Evolutionary conservation across 176 grass and related monocot species (phyloP).

Genomic region (Carex parvula): DNA sequence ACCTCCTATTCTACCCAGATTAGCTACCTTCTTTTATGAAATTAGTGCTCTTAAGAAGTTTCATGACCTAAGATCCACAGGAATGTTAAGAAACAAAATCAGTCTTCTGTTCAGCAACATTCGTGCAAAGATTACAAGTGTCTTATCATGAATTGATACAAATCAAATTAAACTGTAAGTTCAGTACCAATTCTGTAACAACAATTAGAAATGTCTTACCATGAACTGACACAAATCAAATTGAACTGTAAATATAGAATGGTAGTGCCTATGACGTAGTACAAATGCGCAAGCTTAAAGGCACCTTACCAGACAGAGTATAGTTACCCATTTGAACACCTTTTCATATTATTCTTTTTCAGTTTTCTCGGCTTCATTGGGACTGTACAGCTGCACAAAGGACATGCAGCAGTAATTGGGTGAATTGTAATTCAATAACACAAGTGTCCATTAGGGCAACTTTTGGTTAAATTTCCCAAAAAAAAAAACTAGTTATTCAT

Average conservation of each 20-base stretch:
- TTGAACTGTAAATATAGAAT: background rate
- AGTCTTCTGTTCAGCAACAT: background rate
- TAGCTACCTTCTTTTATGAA: background rate
- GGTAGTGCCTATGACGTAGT: background rate
- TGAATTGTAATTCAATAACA: background rate
- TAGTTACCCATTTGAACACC: background rate
- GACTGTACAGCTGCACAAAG: background rate
- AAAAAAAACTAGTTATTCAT: background rate
- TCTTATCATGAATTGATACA: background rate
- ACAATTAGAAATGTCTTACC: background rate
- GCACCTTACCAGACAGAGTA: background rate
- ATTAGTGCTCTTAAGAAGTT: background rate
- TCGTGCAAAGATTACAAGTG: background rate
- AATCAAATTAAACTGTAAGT: background rate
- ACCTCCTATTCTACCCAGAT: too few species aligned
- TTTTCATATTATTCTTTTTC: background rate
- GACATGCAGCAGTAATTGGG: background rate
- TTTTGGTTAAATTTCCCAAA: background rate
- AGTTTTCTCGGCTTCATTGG: background rate
- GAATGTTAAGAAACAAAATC: background rate
- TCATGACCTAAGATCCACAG: background rate
- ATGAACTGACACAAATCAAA: background rate
- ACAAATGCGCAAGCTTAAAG: background rate
- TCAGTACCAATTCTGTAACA: background rate
- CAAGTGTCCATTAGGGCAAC: background rate